Percentiles rank a stretch among this genome's conserved stretches.
Conservation (phyloP, 306 rosid species). For the Carpinus viminea region DNA sequence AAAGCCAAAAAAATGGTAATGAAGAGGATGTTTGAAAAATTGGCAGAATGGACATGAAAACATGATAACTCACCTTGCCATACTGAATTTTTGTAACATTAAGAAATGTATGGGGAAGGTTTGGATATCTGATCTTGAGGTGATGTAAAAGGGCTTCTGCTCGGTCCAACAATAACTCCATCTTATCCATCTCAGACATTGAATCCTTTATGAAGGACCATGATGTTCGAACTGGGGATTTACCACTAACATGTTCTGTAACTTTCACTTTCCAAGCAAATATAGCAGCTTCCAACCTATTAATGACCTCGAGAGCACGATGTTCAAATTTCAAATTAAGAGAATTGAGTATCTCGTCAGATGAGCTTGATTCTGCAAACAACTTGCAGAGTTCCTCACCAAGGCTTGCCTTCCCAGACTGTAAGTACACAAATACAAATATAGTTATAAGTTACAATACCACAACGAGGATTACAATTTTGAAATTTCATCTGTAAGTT, state of each 20-base stretch:
- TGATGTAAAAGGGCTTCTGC: constrained; percentile 64
- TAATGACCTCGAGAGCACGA: constrained; percentile 63
- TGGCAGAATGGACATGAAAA: background rate
- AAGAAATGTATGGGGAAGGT: constrained; percentile 85
- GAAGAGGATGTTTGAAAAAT: background rate
- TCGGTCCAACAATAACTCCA: constrained; percentile 51
- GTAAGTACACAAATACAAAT: constrained; percentile 26
- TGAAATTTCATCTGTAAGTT: background rate
- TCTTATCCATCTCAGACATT: constrained; percentile 60
- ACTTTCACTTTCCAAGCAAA: constrained; percentile 77
- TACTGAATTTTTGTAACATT: constrained; percentile 79
- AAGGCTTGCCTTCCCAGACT: constrained; percentile 86
- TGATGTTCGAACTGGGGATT: constrained; percentile 68
- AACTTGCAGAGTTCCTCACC: constrained; percentile 62
- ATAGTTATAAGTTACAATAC: constrained; percentile 14
- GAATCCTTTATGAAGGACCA: constrained; percentile 80
- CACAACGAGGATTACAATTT: background rate
- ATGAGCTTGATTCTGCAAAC: constrained; percentile 13
- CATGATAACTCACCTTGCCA: constrained; percentile 67
- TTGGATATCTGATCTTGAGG: constrained; percentile 70
- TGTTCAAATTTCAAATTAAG: constrained; percentile 73
- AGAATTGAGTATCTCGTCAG: constrained; percentile 56
- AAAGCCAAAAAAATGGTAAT: background rate
- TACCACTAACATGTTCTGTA: constrained; percentile 45
- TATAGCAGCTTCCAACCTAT: constrained; percentile 48